phyloP scores from a whole-genome alignment of 768 basidiomycete genomes.

The Rhizopogon rudus region DNA sequence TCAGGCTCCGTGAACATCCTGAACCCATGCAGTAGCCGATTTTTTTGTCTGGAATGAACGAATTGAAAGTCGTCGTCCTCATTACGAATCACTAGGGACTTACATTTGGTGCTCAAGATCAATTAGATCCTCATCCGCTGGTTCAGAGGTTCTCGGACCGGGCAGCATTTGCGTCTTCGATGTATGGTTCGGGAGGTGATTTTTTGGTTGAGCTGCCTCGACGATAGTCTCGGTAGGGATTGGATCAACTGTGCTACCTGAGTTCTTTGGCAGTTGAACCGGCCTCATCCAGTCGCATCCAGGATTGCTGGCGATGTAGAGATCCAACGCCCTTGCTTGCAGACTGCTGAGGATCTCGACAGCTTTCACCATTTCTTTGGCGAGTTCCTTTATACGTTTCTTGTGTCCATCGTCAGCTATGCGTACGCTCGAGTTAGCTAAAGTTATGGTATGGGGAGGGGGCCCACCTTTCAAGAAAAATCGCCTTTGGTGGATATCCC shows the following conservation, averaged over 20 bases:
- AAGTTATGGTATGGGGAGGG: not conserved
- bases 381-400: slow-evolving; percentile 23
- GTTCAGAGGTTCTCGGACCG: not conserved
- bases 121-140: slow-evolving; percentile 15
- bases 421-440: not conserved
- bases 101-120: slow-evolving; percentile 8
- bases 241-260: not conserved
- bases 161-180: not conserved
- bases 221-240: not conserved
- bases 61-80: not conserved
- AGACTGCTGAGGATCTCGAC: slow-evolving; percentile 15
- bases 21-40: not conserved
- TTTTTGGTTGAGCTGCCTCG: not conserved
- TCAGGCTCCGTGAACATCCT: slow-evolving; percentile 2
- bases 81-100: not conserved
- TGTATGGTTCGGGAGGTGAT: not conserved
- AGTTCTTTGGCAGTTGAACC: not conserved
- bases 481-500: slow-evolving; percentile 25
- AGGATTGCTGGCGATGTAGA: slow-evolving; percentile 9
- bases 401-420: slow-evolving; percentile 27
- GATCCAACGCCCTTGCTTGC: slow-evolving; percentile 10
- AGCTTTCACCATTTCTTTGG: slow-evolving; percentile 23
- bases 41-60: slow-evolving; percentile 4
- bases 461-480: slow-evolving; percentile 28
- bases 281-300: not conserved